Evolutionary conservation across 2,329 filamentous ascomycete genomes (phyloP), one percentile per base, ranked within the genome.

Genomic region (Bipolaris sorokiniana): DNA sequence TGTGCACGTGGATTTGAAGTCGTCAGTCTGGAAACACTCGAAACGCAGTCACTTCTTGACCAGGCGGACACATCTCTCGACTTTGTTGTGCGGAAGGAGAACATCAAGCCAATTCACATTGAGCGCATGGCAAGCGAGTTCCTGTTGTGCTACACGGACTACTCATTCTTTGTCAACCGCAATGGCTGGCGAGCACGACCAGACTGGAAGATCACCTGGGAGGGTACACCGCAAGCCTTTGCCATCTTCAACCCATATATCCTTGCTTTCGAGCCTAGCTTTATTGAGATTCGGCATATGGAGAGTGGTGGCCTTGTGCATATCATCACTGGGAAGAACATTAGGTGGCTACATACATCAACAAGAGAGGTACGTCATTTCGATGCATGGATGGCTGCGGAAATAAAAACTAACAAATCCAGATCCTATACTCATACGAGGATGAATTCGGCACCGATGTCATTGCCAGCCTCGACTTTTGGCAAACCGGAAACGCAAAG

Each of bases 341-440:
- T 97, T 70, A 88, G 95, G 71, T 97, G 98, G 92, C 83, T 99
- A 66, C 95, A 99, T 80, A 94, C 92, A 76, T 97, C 92, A 70
- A 97, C 94, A 57, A 88, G 96, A 81, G 95, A 99, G 88, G 95
- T 97, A 81, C 42, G 67, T 67, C 11, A 41, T n/a, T 5, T 7
- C 16, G 16, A 45, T 34, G 6, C 13, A 16, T 31, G 5, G 20
- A 44, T 15, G 11, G n/a, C 11, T 20, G 13, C 20, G 10, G 10
- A 38, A 15, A 7, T n/a, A 20, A 33, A 48, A 28, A 44, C 60
- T 73, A 63, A 74, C 51, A 20, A 23, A 15, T 20, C 1, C 70
- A 99, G 95, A 98, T 99, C 68, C 80, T 99, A 50, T 98, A 97
- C 78, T 94, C 95, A 47, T 97, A 97, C 76, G 95, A 99, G 81